These are phyloP conservation scores for Didymella lethalis DNA, from an alignment of 2,329 filamentous ascomycete species.

Conservation along the genomic window DNA sequence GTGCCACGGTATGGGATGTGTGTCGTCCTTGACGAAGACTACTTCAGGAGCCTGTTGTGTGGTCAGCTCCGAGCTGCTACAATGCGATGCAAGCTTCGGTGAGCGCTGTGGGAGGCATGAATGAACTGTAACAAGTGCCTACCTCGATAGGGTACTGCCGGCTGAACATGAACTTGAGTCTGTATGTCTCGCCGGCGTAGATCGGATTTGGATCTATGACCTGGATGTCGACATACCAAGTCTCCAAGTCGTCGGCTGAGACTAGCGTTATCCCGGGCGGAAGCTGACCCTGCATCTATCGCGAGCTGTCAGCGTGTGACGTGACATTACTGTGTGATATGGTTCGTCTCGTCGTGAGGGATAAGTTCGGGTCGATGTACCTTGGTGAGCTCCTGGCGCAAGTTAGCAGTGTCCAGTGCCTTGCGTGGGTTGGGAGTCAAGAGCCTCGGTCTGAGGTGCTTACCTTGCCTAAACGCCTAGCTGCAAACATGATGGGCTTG, in stretches of 20 bases:
- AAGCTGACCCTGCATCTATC: slow-evolving; percentile 64
- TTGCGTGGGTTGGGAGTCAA: neutral
- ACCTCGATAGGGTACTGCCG: slow-evolving; percentile 83
- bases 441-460: slow-evolving; percentile 3
- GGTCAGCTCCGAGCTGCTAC: neutral
- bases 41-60: slow-evolving; percentile 83
- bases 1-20: slow-evolving; percentile 82
- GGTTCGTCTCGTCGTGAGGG: neutral
- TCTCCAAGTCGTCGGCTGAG: slow-evolving; percentile 79
- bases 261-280: slow-evolving; percentile 79
- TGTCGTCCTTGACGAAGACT: slow-evolving; percentile 74
- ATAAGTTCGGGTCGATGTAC: slow-evolving; percentile 16
- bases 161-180: slow-evolving; percentile 87
- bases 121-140: neutral
- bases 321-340: neutral
- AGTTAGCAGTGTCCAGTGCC: neutral
- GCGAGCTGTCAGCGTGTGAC: slow-evolving; percentile 2
- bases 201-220: slow-evolving; percentile 91
- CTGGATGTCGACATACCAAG: slow-evolving; percentile 91
- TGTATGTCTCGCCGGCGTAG: slow-evolving; percentile 80
- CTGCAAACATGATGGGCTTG: slow-evolving; percentile 57
- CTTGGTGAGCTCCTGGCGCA: slow-evolving; percentile 31
- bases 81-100: neutral
- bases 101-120: neutral
- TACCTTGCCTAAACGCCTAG: slow-evolving; percentile 60